Evolutionary conservation across 257 asterid genomes (phyloP).

Genomic region (Marsdenia floribunda): DNA sequence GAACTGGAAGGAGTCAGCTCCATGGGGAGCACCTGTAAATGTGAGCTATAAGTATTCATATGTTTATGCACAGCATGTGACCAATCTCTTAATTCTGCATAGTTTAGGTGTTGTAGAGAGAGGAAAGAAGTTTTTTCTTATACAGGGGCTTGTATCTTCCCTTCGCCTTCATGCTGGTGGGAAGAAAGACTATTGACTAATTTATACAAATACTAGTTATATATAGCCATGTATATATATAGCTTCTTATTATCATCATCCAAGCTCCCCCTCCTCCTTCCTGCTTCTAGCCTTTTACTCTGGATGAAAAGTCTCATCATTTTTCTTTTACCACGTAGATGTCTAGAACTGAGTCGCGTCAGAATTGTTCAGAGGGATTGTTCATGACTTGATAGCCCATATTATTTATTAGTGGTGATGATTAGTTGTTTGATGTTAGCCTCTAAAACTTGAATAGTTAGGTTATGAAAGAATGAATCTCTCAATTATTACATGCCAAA

Average conservation of each 20-base stretch:
- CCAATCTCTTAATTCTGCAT: constrained; percentile 11
- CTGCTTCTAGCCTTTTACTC: neutral
- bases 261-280: neutral
- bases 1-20: constrained; percentile 1
- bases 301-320: too few species aligned
- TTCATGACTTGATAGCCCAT: neutral
- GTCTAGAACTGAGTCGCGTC: too few species aligned
- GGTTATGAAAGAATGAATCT: neutral
- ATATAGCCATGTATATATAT: neutral
- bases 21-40: constrained; percentile 13
- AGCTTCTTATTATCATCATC: neutral
- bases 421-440: neutral
- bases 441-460: neutral
- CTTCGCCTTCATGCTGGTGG: constrained; percentile 5
- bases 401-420: neutral
- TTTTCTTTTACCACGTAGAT: too few species aligned
- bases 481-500: neutral
- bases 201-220: constrained; percentile 6
- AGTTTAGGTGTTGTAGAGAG: constrained; percentile 23
- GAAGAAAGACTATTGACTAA: constrained; percentile 10
- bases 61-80: constrained; percentile 5
- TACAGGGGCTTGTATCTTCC: constrained; percentile 14
- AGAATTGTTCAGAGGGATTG: too few species aligned
- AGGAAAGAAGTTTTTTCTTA: neutral
- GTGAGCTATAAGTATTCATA: neutral